Base-by-base conservation (phyloP, 2,329 filamentous ascomycete species). In the Fusarium kyushuense region DNA sequence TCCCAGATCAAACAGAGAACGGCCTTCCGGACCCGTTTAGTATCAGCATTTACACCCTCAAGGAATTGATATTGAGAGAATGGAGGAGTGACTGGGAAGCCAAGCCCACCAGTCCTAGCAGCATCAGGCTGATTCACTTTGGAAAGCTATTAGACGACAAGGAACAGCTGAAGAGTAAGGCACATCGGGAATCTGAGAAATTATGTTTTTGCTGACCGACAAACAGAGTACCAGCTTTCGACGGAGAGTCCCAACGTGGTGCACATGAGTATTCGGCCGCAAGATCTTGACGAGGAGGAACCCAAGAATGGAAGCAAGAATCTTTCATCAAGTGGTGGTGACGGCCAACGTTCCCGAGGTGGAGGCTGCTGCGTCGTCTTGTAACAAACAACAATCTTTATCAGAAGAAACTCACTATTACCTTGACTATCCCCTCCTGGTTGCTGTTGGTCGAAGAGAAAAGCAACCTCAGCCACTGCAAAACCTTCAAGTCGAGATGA, bases 51-150 rank as follows among this genome's bases (percentile, higher is more conserved):
- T 97, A 97, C 77, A 97, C 93, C 5, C 82, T 98, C 69, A 97
- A 97, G 80, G 94, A 97, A 81, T 83, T 97, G 75, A 97, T 98
- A 76, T 87, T 96, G 82, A 87, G 93, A 73, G 94, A 97, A 78
- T 98, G 95, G 95, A 86, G 93, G 71, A 90, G 90, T 73, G 93
- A 97, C 76, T 97, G 95, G 95, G 94, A 97, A 74, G 82, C 89
- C 17, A 90, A 92, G 75, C 95, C 95, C 2, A 89, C 91, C 27
- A 96, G 92, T 75, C 94, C 95, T 13, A 95, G 90, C 75, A 92
- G 91, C 65, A 98, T 98, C 82, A 86, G 95, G 51, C 81, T 98
- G 73, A 97, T 98, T 75, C 92, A 93, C 67, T 96, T 97, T 79
- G 95, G 95, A 52, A 93, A 95, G 76, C 83, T 97, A 78, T 82